Percentiles rank a stretch among this genome's conserved stretches.
These are phyloP conservation scores for Bacidia gigantensis DNA, from an alignment of 495 filamentous ascomycete genomes.

Conservation along the genomic window DNA sequence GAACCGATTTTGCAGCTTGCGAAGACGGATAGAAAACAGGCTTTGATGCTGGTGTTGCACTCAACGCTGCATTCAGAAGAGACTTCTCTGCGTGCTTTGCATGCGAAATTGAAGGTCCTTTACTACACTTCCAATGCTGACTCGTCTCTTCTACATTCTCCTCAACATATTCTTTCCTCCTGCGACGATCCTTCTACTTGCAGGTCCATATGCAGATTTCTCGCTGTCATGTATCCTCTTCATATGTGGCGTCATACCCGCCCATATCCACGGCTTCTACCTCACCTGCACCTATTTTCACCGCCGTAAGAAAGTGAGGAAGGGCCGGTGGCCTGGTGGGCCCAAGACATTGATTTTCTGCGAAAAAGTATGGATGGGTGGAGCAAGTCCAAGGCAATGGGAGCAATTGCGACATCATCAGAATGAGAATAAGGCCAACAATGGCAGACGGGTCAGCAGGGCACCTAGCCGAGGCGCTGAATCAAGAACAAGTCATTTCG, in stretches of 20 bases:
- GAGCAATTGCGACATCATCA: constrained; percentile 7
- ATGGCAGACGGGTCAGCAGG: neutral
- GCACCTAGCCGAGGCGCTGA: too few species aligned
- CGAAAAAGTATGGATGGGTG: constrained; percentile 20
- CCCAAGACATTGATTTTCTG: constrained; percentile 16
- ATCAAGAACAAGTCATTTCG: too few species aligned
- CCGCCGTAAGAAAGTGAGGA: constrained; percentile 22
- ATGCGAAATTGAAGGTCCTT: too few species aligned
- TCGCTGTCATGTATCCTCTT: constrained; percentile 27
- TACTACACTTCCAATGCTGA: constrained; percentile 7
- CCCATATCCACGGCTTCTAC: constrained; percentile 30
- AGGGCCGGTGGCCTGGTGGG: constrained; percentile 19
- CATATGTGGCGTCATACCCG: constrained; percentile 26
- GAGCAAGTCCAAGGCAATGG: constrained; percentile 13
- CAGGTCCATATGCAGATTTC: constrained; percentile 22
- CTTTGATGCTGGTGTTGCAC: too few species aligned
- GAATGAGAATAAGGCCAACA: neutral
- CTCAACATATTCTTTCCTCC: constrained; percentile 16
- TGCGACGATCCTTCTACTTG: constrained; percentile 13
- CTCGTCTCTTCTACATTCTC: constrained; percentile 13
- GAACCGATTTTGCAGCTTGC: too few species aligned
- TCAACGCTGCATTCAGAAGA: too few species aligned
- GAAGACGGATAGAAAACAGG: too few species aligned
- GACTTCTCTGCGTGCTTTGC: too few species aligned
- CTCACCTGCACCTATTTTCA: constrained; percentile 27